phyloP scores from a whole-genome alignment of 345 rosid genomes.

The Pistacia atlantica region DNA sequence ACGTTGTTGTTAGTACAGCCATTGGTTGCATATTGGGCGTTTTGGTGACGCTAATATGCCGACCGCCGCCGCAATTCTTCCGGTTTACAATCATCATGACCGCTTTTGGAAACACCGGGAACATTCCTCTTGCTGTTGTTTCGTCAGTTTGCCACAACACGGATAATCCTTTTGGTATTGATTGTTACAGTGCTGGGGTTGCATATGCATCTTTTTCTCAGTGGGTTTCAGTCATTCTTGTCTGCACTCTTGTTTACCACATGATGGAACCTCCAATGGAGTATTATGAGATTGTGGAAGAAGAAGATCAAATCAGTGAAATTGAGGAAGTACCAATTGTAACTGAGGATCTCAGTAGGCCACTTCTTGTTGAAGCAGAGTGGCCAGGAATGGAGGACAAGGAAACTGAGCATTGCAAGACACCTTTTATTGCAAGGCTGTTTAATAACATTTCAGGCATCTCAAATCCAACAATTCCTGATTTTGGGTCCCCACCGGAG shows the following conservation, averaged over 20 bases:
- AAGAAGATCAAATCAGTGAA: constrained; percentile 13
- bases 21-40: constrained; percentile 38
- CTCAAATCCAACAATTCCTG: constrained; percentile 13
- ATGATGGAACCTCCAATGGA: constrained; percentile 53
- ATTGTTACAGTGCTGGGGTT: constrained; percentile 30
- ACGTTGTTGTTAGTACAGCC: constrained; percentile 33
- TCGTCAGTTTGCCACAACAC: constrained; percentile 33
- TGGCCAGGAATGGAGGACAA: constrained; percentile 37
- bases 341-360: constrained; percentile 19
- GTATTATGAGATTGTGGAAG: constrained; percentile 30
- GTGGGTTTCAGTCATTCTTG: constrained; percentile 49
- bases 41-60: constrained; percentile 34
- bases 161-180: constrained; percentile 29
- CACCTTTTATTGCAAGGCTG: constrained; percentile 37
- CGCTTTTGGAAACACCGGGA: constrained; percentile 50
- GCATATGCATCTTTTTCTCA: constrained; percentile 47
- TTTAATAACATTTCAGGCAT: constrained; percentile 23
- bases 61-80: constrained; percentile 37
- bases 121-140: constrained; percentile 35
- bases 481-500: constrained; percentile 11
- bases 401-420: constrained; percentile 35
- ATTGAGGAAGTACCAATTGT: constrained; percentile 13
- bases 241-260: constrained; percentile 44
- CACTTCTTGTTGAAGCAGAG: constrained; percentile 46
- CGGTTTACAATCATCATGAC: constrained; percentile 45